phyloP scores from a whole-genome alignment of 257 asterid genomes.

The Solanum appendiculatum region DNA sequence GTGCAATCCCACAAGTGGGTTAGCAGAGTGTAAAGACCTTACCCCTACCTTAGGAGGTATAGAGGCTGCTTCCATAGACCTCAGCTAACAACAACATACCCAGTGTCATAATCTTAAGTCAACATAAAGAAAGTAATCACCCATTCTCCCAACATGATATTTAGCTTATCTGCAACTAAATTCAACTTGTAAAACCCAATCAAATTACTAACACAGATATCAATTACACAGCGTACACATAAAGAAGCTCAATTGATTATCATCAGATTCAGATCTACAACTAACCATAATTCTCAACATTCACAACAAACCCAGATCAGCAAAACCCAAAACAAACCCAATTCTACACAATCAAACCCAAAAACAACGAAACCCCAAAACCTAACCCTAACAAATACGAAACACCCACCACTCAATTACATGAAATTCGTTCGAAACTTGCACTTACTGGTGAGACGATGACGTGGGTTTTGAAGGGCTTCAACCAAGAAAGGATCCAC shows the following conservation, averaged over 20 bases:
- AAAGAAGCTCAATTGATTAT: neutral
- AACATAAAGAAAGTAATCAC: neutral
- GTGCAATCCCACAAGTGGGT: neutral
- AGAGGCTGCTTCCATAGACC: neutral
- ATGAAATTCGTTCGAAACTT: neutral
- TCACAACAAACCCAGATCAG: neutral
- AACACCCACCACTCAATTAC: neutral
- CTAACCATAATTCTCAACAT: neutral
- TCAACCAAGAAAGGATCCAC: conserved; percentile 93
- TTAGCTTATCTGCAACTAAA: neutral
- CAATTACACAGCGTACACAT: neutral
- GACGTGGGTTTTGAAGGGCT: conserved; percentile 99
- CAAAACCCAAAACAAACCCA: neutral
- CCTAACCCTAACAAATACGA: neutral
- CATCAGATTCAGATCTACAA: conserved; percentile 3
- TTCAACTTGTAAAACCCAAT: neutral
- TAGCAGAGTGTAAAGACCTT: neutral
- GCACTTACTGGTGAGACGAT: conserved; percentile 77
- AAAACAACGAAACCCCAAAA: neutral
- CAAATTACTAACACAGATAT: neutral
- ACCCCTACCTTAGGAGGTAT: neutral
- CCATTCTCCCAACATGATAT: neutral
- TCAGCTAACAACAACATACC: neutral
- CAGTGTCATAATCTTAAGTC: neutral
- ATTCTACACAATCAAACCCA: neutral